These are phyloP conservation scores for Lasiodiplodia sp. DNA, from an alignment of 2,329 filamentous ascomycete genomes.

Conservation along the genomic window DNA sequence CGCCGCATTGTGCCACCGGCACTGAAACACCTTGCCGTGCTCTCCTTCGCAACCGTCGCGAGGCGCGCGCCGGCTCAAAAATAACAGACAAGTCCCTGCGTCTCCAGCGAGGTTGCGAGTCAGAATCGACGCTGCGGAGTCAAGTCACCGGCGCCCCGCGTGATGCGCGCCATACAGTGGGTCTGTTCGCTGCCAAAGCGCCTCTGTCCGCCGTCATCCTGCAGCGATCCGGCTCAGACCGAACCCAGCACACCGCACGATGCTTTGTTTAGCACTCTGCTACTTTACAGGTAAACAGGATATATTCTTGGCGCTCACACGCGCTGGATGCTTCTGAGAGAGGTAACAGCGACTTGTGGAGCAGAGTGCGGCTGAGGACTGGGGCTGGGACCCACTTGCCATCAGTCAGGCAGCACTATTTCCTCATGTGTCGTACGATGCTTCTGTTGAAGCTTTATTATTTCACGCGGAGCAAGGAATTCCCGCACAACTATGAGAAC, in stretches of 20 bases:
- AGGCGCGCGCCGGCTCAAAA: conserved; percentile 2
- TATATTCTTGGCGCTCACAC: background rate
- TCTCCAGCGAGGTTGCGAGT: conserved; percentile 10
- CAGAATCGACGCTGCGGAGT: conserved; percentile 20
- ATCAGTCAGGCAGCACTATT: background rate
- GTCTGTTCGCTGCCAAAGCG: background rate
- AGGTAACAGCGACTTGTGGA: background rate
- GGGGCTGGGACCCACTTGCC: conserved; percentile 4
- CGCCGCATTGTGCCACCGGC: conserved; percentile 13
- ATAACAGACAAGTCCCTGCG: conserved; percentile 10
- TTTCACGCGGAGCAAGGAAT: background rate
- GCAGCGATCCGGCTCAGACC: conserved; percentile 25
- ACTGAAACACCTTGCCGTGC: background rate
- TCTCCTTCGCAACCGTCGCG: background rate
- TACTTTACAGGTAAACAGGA: background rate
- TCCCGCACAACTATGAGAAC: no score
- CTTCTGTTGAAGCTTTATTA: background rate
- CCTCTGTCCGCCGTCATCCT: conserved; percentile 2
- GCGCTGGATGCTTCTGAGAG: background rate
- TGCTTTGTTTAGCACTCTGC: background rate
- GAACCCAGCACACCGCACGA: background rate
- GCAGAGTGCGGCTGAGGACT: conserved; percentile 15
- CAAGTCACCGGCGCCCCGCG: conserved; percentile 20
- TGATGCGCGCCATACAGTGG: conserved; percentile 25
- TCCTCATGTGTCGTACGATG: background rate